Base-by-base conservation (phyloP, 306 rosid species). In the Rosa rugosa region DNA sequence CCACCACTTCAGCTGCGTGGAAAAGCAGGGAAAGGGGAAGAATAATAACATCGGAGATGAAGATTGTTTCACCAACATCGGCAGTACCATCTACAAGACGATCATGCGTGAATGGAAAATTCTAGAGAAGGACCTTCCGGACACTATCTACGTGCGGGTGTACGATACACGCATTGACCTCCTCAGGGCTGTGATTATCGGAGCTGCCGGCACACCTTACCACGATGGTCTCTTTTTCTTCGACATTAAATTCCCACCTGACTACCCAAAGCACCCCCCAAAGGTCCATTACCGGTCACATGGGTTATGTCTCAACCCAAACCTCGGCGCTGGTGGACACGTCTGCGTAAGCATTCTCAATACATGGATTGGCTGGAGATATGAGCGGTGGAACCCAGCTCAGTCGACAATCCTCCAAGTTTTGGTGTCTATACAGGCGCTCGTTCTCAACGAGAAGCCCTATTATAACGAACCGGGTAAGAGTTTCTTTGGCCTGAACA, bases 311-410 rank as follows among this genome's bases (percentile, higher is more conserved):
- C 12, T 83, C 8, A 92, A 92, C 84, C 91, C 90, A 11, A 92
- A 90, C 12, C 65, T 90, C 0, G 83, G 88, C 79, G 2, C 9
- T 0, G 46, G 6, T 40, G 93, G 93, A 0, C 3, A 0, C 0
- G 90, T 92, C 10, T 88, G 93, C 31, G 62, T 92, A 64, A 90
- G 93, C 50, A 79, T 92, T 8, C 83, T 92, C 25, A 87, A 90
- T 77, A 92, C 95, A 0, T 92, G 93, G 90, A 0, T 0, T 0
- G 93, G 93, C 0, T 66, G 5, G 2, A 40, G 20, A 68, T 38
- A 10, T 4, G 85, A 92, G 86, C 51, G 2, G 60, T 92, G 97
- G 92, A 77, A 84, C 56, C 87, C 91, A 0, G 3, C 45, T 0
- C 7, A 50, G 13, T 92, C 95, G 0, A 90, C 93, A 0, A 17